Evolutionary conservation across 1,139 yeast genomes (phyloP), one percentile per base, ranked within the genome.

Genomic region (Blastobotrys illinoisensis): DNA sequence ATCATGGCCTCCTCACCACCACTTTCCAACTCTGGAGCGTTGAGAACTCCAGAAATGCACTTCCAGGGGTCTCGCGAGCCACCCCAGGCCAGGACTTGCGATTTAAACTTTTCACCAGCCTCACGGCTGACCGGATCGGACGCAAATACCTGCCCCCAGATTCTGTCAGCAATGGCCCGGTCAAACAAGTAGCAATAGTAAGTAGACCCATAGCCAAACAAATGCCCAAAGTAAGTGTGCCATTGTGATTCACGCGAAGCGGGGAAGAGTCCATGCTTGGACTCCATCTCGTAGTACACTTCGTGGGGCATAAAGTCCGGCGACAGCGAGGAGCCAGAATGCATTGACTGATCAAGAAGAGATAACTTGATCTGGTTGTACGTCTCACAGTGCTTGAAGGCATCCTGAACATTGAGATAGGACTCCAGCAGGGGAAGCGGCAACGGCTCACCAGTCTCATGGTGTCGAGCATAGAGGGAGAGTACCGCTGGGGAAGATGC

Each of bases 221-320:
- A 74, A 68, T 93, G 99, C 1, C 97, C 96, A 70, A 93, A 91
- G 67, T 85, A 89, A 1, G 96, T 97, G 56, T 90, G 96, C 97
- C 98, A 91, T 24, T 85, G 83, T 1, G 95, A 84, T 51, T 85
- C 71, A 57, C 21, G 56, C 21, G 61, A 60, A 13, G 68, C 63
- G 3, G 74, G 70, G 59, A 68, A 74, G 16, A 74, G 61, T 1
- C 76, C 71, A 36, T 62, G 58, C 23, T 79, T 71, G 4, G 70
- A 64, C 66, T 89, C 97, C 18, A 88, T 68, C 11, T 76, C 72
- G 65, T 88, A 91, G 65, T 88, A 90, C 4, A 85, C 72, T 4
- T 71, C 65, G 1, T 85, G 79, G 13, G 88, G 79, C 64, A 79
- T 80, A 57, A 81, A 79, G 7, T 67, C 63, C 1, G 45, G 62